A percentile compares a stretch with the other conserved stretches of the same genome.
Conservation (phyloP, 306 rosid genomes). For the Prosopis cineraria region DNA sequence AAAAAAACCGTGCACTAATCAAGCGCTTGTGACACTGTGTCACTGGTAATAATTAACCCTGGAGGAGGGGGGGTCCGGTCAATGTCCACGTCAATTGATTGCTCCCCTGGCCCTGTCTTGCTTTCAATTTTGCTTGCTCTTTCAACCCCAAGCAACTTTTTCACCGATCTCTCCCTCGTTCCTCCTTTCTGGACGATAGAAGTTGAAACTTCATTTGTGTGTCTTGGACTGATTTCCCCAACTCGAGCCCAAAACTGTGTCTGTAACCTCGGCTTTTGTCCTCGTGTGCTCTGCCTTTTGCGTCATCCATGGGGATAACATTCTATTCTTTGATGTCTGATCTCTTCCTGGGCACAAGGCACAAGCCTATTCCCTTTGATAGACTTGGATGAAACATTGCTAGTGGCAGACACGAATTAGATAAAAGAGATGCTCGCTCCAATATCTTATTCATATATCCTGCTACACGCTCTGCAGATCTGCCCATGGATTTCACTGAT, state of each 20-base stretch:
- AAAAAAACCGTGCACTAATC: neutral
- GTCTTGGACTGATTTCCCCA: conserved; percentile 24
- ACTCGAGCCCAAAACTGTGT: neutral
- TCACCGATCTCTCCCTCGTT: neutral
- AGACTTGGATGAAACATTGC: neutral
- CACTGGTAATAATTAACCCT: neutral
- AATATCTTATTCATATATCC: neutral
- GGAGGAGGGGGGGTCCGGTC: conserved; percentile 22
- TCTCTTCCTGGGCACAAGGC: neutral
- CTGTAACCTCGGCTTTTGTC: neutral
- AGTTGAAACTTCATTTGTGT: neutral
- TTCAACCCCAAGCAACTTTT: conserved; percentile 6
- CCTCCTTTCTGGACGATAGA: neutral
- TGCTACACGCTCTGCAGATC: neutral
- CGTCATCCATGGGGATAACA: neutral
- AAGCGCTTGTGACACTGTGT: neutral
- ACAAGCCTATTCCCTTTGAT: neutral
- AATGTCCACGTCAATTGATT: conserved; percentile 26
- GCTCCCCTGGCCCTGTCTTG: neutral
- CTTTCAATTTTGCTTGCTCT: neutral
- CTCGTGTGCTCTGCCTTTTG: neutral
- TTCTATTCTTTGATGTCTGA: conserved; percentile 21
- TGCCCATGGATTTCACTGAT: neutral
- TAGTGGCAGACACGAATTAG: neutral
- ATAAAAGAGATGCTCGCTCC: neutral